These are phyloP conservation scores for Omphalotus guepiniiformis DNA, from an alignment of 768 basidiomycete species.

Conservation along the genomic window DNA sequence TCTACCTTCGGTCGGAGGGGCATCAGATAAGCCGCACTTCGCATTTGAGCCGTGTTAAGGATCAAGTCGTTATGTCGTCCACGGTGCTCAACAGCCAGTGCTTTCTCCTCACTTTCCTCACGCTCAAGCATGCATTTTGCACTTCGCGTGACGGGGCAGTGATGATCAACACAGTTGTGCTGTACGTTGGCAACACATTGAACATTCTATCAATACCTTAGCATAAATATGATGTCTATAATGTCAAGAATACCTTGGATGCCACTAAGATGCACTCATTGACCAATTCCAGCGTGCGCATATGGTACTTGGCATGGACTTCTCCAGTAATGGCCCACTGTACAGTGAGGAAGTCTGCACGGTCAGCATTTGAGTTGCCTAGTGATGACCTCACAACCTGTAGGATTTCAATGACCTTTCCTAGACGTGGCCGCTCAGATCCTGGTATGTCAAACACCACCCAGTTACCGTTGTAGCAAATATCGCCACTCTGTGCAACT, in stretches of 20 bases:
- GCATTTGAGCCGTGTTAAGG: slow-evolving; percentile 4
- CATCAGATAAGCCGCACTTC: neutral
- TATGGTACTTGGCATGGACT: neutral
- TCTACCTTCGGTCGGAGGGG: neutral
- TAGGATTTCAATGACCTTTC: too few species aligned
- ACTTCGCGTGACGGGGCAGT: neutral
- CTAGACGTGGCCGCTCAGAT: too few species aligned
- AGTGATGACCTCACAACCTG: too few species aligned
- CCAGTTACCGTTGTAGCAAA: neutral
- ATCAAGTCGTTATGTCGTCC: neutral
- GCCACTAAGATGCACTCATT: neutral
- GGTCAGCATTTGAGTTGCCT: too few species aligned
- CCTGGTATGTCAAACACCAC: too few species aligned
- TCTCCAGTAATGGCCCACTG: neutral
- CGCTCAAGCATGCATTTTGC: neutral
- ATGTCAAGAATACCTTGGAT: neutral
- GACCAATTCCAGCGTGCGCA: neutral
- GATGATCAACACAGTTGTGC: neutral
- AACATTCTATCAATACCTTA: neutral
- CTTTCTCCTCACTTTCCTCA: neutral
- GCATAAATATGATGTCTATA: neutral
- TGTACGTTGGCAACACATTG: neutral
- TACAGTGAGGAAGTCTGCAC: neutral
- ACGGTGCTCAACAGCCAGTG: neutral
- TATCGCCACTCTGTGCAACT: neutral